Evolutionary conservation across 805 yeast species (phyloP).

Genomic region (Saturnispora dispora): DNA sequence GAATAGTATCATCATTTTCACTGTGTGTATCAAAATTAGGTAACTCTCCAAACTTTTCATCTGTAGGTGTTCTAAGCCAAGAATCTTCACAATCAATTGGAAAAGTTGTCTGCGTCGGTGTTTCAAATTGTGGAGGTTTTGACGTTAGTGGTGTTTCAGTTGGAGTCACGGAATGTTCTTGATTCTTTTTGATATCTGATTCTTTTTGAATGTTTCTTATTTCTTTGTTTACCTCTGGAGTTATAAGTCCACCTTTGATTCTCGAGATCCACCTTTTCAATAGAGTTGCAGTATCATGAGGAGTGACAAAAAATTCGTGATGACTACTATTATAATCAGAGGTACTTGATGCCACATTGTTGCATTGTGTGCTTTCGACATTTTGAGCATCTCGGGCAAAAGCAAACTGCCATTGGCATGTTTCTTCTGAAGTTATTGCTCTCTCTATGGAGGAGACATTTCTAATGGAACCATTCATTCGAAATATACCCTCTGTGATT

Average conservation of each 20-base stretch:
- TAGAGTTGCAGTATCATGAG: slow-evolving; percentile 31
- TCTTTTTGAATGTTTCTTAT: slow-evolving; percentile 11
- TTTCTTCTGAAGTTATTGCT: slow-evolving; percentile 17
- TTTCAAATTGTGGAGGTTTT: neutral
- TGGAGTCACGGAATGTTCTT: slow-evolving; percentile 1
- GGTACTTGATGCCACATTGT: neutral
- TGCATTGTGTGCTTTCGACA: neutral
- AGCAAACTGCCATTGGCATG: slow-evolving; percentile 14
- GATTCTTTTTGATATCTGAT: slow-evolving; percentile 2
- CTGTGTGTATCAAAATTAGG: neutral
- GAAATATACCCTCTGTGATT: slow-evolving; percentile 29
- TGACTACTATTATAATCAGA: neutral
- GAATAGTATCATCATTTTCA: neutral
- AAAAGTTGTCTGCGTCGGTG: neutral
- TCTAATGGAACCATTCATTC: slow-evolving; percentile 29
- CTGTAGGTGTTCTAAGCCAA: slow-evolving; percentile 6
- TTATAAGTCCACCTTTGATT: slow-evolving; percentile 25
- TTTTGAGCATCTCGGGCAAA: neutral
- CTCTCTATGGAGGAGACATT: slow-evolving; percentile 26
- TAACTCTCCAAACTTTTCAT: neutral
- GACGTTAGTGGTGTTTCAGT: slow-evolving; percentile 4
- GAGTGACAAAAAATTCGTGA: slow-evolving; percentile 14
- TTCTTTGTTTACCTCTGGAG: slow-evolving; percentile 15
- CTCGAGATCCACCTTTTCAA: slow-evolving; percentile 29
- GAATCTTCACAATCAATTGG: neutral